These are phyloP conservation scores for Linnemannia zychae DNA, from an alignment of 192 early-diverging fungal species.

Conservation along the genomic window DNA sequence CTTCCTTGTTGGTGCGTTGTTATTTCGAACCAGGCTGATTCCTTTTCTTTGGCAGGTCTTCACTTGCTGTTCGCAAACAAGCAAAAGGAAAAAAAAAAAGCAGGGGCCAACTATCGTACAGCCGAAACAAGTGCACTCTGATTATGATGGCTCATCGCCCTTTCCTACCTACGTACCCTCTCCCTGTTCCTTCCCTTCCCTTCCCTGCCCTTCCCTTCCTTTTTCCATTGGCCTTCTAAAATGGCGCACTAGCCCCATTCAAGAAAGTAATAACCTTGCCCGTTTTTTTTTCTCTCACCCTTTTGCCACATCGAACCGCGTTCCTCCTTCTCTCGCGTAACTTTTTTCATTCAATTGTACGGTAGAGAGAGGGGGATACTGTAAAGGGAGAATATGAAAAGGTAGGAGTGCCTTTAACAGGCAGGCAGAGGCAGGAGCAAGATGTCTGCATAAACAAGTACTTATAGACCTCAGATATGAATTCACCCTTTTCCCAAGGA, in stretches of 20 bases:
- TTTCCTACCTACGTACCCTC: not conserved
- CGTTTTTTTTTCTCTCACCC: not conserved
- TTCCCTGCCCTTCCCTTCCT: constrained; percentile 3
- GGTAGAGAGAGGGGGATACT: not conserved
- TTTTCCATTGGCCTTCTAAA: not conserved
- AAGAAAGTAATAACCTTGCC: too few relatives aligned
- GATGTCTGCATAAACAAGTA: not conserved
- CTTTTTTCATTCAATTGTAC: too few relatives aligned
- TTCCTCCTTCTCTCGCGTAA: too few relatives aligned
- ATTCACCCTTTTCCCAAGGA: not conserved
- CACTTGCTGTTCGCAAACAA: not conserved
- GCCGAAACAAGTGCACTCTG: not conserved
- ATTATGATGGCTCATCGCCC: not conserved
- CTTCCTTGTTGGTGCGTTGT: not conserved
- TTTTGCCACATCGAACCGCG: not conserved
- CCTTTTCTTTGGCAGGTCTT: not conserved
- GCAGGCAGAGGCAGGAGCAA: not conserved
- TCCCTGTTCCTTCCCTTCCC: too few relatives aligned
- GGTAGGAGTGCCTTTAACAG: not conserved
- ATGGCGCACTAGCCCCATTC: not conserved
- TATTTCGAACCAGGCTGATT: not conserved
- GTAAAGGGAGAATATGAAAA: not conserved
- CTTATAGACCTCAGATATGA: not conserved
- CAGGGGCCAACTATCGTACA: constrained; percentile 4
- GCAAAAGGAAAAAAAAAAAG: not conserved